phyloP scores from a whole-genome alignment of 768 basidiomycete genomes.

The Wakefieldia striispora region DNA sequence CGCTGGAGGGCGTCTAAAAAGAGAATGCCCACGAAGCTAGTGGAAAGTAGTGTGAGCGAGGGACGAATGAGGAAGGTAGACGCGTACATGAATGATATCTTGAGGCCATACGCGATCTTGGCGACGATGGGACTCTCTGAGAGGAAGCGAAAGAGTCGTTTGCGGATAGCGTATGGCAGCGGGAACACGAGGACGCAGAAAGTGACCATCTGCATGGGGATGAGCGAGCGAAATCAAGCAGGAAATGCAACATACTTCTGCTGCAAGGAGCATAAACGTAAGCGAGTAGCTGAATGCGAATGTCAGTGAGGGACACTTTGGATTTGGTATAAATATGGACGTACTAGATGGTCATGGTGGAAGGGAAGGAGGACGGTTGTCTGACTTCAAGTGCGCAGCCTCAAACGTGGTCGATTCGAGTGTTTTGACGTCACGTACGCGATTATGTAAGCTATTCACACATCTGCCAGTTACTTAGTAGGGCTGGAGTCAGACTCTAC shows the following conservation, averaged over 20 bases:
- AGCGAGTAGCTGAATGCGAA: slow-evolving; percentile 58
- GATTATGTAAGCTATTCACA: slow-evolving; percentile 28
- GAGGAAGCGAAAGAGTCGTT: slow-evolving; percentile 69
- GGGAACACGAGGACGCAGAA: slow-evolving; percentile 85
- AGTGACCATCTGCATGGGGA: slow-evolving; percentile 62
- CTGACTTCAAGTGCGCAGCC: slow-evolving; percentile 2
- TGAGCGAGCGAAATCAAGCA: background rate
- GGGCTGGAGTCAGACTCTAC: too few relatives aligned
- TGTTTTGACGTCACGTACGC: slow-evolving; percentile 27
- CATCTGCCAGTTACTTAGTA: too few relatives aligned
- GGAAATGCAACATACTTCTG: slow-evolving; percentile 49
- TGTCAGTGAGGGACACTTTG: too few relatives aligned
- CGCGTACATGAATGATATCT: slow-evolving; percentile 89
- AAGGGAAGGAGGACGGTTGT: background rate
- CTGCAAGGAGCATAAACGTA: slow-evolving; percentile 76
- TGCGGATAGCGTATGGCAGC: slow-evolving; percentile 73
- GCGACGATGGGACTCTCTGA: slow-evolving; percentile 69
- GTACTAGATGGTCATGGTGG: slow-evolving; percentile 49
- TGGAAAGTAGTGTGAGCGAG: background rate
- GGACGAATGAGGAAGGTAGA: background rate
- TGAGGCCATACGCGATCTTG: slow-evolving; percentile 86
- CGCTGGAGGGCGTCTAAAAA: slow-evolving; percentile 92
- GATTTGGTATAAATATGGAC: background rate
- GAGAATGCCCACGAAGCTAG: slow-evolving; percentile 78
- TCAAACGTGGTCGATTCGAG: slow-evolving; percentile 15